Conservation (phyloP, 1,139 yeast species). For the Debaryomyces sp. region DNA sequence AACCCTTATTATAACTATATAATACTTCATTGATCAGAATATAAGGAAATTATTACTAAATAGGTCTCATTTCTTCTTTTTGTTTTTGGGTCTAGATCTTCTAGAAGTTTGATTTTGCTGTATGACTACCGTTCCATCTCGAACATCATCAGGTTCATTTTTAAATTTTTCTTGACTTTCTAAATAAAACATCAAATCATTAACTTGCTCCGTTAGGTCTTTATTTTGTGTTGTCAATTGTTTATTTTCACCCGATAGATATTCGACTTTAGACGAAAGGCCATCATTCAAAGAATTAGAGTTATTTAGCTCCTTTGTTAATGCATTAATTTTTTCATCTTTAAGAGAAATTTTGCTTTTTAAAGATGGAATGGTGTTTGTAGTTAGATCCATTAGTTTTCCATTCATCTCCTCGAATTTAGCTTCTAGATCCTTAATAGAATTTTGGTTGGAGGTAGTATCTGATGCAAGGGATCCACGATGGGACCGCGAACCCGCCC, state of each 20-base stretch:
- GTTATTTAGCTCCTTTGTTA: conserved; percentile 33
- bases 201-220: conserved; percentile 69
- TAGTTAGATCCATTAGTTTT: conserved; percentile 25
- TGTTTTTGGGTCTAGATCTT: conserved; percentile 20
- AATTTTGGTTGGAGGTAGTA: conserved; percentile 19
- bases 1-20: background rate
- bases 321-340: conserved; percentile 32
- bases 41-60: background rate
- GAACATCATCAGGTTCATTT: conserved; percentile 69
- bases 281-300: conserved; percentile 55
- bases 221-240: conserved; percentile 40
- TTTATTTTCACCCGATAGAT: conserved; percentile 38
- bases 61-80: conserved; percentile 16
- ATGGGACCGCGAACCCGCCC: conserved; percentile 29
- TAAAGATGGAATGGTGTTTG: conserved; percentile 35
- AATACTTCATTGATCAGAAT: background rate
- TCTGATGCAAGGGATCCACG: conserved; percentile 21
- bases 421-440: conserved; percentile 34
- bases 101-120: conserved; percentile 24
- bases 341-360: conserved; percentile 32
- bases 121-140: conserved; percentile 66
- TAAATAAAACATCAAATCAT: conserved; percentile 79
- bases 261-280: conserved; percentile 59
- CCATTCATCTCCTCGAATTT: conserved; percentile 34
- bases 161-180: conserved; percentile 74